phyloP scores from a whole-genome alignment of 495 filamentous ascomycete species.

The Daldinia concentrica region DNA sequence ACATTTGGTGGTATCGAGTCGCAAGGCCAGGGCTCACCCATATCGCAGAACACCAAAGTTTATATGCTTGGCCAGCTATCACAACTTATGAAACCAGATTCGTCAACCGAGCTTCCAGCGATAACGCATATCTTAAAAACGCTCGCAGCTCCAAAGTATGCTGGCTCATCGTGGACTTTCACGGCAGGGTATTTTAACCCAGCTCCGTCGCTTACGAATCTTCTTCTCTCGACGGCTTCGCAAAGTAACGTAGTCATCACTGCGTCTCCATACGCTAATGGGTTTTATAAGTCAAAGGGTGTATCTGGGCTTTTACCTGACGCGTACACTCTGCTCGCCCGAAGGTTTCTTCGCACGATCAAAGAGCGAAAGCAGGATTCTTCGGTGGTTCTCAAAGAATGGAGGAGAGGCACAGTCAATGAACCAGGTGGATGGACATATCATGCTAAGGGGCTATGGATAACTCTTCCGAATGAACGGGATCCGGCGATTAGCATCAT shows the following conservation, averaged over 20 bases:
- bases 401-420: slow-evolving; percentile 82
- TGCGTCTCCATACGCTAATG: slow-evolving; percentile 93
- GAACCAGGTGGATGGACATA: slow-evolving; percentile 93
- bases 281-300: slow-evolving; percentile 90
- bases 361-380: slow-evolving; percentile 65
- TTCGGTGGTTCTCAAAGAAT: slow-evolving; percentile 82
- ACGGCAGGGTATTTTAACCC: slow-evolving; percentile 99
- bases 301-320: slow-evolving; percentile 89
- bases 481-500: slow-evolving; percentile 82
- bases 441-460: slow-evolving; percentile 96
- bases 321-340: slow-evolving; percentile 88
- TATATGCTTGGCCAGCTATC: slow-evolving; percentile 90
- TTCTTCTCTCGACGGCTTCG: slow-evolving; percentile 77
- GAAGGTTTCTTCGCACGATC: slow-evolving; percentile 79
- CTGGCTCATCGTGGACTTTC: slow-evolving; percentile 85
- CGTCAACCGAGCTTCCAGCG: slow-evolving; percentile 87
- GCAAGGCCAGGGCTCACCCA: slow-evolving; percentile 18
- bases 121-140: slow-evolving; percentile 76
- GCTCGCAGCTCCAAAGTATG: slow-evolving; percentile 67
- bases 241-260: slow-evolving; percentile 82
- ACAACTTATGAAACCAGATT: slow-evolving; percentile 78
- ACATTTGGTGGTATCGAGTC: slow-evolving; percentile 5
- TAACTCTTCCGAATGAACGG: slow-evolving; percentile 70
- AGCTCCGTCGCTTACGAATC: slow-evolving; percentile 77
- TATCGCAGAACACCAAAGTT: slow-evolving; percentile 70